Evolutionary conservation across 2,329 filamentous ascomycete genomes (phyloP).

Genomic region (Didymella sp.): DNA sequence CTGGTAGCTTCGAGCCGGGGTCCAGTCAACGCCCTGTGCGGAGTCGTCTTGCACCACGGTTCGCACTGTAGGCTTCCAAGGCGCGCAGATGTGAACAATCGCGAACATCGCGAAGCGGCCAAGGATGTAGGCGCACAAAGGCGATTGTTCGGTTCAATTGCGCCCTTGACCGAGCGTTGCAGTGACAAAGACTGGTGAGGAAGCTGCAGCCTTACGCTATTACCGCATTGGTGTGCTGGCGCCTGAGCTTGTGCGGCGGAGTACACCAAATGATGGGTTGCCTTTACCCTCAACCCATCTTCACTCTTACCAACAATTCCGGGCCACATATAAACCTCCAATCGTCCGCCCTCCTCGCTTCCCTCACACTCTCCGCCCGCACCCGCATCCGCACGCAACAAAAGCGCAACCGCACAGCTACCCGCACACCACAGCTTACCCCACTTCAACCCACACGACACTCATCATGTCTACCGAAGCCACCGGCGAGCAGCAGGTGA

Average conservation of each 20-base stretch:
- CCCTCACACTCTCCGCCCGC: constrained; percentile 5
- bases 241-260: constrained; percentile 17
- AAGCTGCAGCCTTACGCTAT: constrained; percentile 18
- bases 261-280: constrained; percentile 18
- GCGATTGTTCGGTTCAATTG: not conserved
- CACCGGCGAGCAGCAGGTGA: constrained; percentile 22
- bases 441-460: constrained; percentile 25
- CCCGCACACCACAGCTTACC: constrained; percentile 24
- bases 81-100: not conserved
- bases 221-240: constrained; percentile 11
- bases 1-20: constrained; percentile 4
- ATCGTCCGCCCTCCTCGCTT: constrained; percentile 14
- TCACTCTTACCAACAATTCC: constrained; percentile 8
- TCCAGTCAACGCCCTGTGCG: constrained; percentile 1
- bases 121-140: not conserved
- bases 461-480: constrained; percentile 35
- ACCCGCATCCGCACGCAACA: constrained; percentile 4
- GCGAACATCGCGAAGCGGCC: not conserved
- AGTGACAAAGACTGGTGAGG: not conserved
- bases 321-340: constrained; percentile 23
- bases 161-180: constrained; percentile 4
- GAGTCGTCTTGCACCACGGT: constrained; percentile 4
- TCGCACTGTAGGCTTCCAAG: not conserved
- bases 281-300: constrained; percentile 18
- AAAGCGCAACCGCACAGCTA: not conserved